Conservation (phyloP, 257 asterid species). For the Schizonepeta tenuifolia region DNA sequence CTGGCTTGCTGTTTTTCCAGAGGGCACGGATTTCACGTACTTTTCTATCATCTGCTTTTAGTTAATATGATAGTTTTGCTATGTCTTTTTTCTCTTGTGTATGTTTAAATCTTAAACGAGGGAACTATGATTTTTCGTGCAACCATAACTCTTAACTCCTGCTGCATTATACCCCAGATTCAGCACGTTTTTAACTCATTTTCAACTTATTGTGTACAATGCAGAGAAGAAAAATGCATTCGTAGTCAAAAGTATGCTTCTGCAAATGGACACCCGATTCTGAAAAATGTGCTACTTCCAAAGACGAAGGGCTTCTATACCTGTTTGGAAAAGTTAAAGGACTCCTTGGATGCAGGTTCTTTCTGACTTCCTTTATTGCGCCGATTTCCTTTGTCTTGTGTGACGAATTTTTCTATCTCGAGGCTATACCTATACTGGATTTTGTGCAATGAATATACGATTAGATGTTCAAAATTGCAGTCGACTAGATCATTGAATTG, state of each 20-base stretch:
- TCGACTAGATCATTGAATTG: background rate
- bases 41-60: constrained; percentile 25
- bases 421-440: background rate
- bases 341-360: constrained; percentile 87
- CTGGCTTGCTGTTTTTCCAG: constrained; percentile 95
- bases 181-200: background rate
- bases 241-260: constrained; percentile 79
- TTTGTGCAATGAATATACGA: background rate
- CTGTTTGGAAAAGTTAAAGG: constrained; percentile 67
- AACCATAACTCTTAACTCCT: background rate
- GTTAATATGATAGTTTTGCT: background rate
- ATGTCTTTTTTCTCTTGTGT: background rate
- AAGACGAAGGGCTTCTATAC: constrained; percentile 83
- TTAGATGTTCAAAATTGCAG: background rate
- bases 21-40: constrained; percentile 97
- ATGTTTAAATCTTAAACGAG: background rate
- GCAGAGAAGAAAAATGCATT: constrained; percentile 86
- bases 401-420: background rate
- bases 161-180: background rate
- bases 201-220: constrained; percentile 17
- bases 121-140: background rate
- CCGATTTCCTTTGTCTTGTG: background rate
- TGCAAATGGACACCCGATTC: constrained; percentile 73
- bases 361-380: constrained; percentile 16
- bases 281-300: constrained; percentile 85